Evolutionary conservation across 257 asterid genomes (phyloP).

Genomic region (Solanum microdontum): DNA sequence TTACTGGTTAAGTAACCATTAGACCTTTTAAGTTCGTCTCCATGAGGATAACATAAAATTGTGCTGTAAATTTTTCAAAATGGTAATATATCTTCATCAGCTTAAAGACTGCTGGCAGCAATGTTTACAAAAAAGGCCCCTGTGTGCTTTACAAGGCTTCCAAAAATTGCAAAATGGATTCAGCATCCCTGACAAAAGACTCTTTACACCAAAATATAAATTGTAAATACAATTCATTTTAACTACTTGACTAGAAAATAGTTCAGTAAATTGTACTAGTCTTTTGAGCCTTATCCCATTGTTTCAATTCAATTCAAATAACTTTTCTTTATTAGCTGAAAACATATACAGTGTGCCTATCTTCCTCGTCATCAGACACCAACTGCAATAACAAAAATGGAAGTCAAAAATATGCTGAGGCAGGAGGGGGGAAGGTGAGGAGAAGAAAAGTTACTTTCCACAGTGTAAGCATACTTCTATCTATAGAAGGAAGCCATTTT

Average conservation of each 20-base stretch:
- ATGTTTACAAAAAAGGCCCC: not conserved
- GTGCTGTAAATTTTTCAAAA: not conserved
- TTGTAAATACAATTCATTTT: not conserved
- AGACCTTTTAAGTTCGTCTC: not conserved
- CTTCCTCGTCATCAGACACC: not conserved
- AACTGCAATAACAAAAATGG: not conserved
- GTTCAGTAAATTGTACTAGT: not conserved
- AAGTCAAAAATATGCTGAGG: not conserved
- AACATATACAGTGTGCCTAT: not conserved
- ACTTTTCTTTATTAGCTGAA: not conserved
- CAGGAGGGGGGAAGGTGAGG: not conserved
- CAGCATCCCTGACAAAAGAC: not conserved
- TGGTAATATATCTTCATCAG: not conserved
- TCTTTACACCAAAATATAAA: not conserved
- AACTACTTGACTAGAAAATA: not conserved
- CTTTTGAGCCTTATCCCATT: not conserved
- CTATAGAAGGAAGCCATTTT: not conserved
- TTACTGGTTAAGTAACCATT: not conserved
- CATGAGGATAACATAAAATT: not conserved
- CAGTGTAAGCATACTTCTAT: not conserved
- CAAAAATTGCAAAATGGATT: not conserved
- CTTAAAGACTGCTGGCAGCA: not conserved
- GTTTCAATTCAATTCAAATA: not conserved
- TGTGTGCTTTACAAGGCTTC: not conserved
- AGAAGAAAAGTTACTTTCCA: not conserved